Base-by-base conservation (phyloP, 441 rosid species). In the Croton setiger region DNA sequence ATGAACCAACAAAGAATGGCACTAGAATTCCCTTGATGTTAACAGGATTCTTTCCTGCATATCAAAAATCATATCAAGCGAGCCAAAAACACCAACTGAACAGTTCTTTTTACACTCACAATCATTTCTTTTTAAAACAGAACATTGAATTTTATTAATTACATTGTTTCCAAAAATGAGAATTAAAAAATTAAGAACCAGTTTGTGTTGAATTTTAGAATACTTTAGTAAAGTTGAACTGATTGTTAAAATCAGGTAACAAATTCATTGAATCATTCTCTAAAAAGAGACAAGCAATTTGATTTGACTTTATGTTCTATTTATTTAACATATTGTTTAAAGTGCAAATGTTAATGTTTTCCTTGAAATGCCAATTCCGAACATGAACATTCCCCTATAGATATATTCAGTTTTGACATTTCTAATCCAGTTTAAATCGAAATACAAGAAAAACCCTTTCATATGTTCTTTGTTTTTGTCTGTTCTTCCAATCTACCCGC, bases 401-500 rank as follows among this genome's bases (percentile, higher is more conserved):
- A 48, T 14, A 13, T 43, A 52, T 37, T 23, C 6, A 60, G 33
- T 13, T 64, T 58, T 35, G 33, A 72, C 2, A 63, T 39, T 15
- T 57, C 20, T 4, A 21, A 14, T 35, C 63, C 36, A 52, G 45
- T 63, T 18, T 21, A 11, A 17, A 62, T 62, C 54, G 44, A 31
- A 70, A 27, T 59, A 20, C 20, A 35, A 43, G 11, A 33, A 41
- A 43, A 52, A 4, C 21, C 44, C 35, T 27, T 27, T 2, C 31
- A 27, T 27, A 1, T 27, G 31, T 27, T 27, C 31, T 27, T 27
- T 27, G 31, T 2, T 17, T 47, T 69, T 41, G 45, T 55, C 36
- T 36, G 18, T 36, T 35, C 49, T 41, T 60, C 57, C 59, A 48
- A 66, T 10, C 63, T 31, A 61, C 31, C 71, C 52, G 33, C 35